A percentile compares a stretch with the other conserved stretches of the same genome.
phyloP scores from a whole-genome alignment of 306 rosid genomes.

The Abrus pulchellus region DNA sequence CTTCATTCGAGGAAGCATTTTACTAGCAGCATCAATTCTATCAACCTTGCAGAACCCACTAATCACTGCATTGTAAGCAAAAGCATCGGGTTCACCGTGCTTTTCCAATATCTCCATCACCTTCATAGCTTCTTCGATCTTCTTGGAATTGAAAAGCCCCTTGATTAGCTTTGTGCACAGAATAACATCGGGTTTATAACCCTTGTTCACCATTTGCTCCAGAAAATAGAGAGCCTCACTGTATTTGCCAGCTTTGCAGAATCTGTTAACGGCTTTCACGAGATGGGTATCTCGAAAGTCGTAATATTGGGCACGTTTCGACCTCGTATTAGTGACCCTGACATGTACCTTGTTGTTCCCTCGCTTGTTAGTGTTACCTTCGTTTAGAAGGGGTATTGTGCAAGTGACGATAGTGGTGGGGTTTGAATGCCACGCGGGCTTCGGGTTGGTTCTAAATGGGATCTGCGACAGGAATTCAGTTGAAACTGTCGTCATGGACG shows the following conservation, averaged over 20 bases:
- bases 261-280: conserved; percentile 65
- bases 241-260: conserved; percentile 72
- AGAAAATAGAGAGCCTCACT: conserved; percentile 81
- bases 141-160: conserved; percentile 72
- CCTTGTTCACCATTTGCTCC: conserved; percentile 68
- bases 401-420: conserved; percentile 46
- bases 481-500: conserved; percentile 68
- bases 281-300: conserved; percentile 67
- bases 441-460: conserved; percentile 47
- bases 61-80: conserved; percentile 79
- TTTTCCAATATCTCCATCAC: conserved; percentile 83
- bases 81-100: conserved; percentile 83
- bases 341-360: conserved; percentile 45
- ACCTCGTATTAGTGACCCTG: conserved; percentile 48
- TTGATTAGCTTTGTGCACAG: conserved; percentile 82
- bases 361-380: conserved; percentile 35
- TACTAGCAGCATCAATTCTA: conserved; percentile 63
- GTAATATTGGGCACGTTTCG: conserved; percentile 41
- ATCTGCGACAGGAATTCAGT: conserved; percentile 67
- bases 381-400: conserved; percentile 51
- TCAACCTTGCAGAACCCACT: conserved; percentile 76
- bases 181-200: conserved; percentile 74
- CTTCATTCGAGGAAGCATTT: conserved; percentile 78
- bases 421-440: conserved; percentile 52
- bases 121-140: conserved; percentile 65